Evolutionary conservation across 108 stramenopile genomes (phyloP).

Genomic region (Pseudonitzschia multiseries): DNA sequence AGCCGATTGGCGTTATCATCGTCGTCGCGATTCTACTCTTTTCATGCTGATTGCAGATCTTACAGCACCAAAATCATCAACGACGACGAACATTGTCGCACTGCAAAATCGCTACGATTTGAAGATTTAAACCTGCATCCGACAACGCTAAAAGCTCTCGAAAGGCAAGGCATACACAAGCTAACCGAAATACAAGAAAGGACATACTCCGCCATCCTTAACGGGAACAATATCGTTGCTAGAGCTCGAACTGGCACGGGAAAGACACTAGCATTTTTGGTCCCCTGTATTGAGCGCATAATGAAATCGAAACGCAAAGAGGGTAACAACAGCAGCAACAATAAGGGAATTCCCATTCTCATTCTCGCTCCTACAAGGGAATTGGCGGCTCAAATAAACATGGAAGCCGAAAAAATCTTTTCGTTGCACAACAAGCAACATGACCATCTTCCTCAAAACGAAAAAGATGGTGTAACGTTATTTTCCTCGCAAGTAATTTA

Average conservation of each 20-base stretch:
- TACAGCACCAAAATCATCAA: neutral
- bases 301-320: constrained; percentile 21
- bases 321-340: neutral
- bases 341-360: constrained; percentile 49
- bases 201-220: constrained; percentile 64
- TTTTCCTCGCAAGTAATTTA: constrained; percentile 55
- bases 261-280: constrained; percentile 98
- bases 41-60: neutral
- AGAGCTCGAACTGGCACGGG: constrained; percentile 95
- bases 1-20: neutral
- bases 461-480: neutral
- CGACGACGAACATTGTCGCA: too few relatives aligned
- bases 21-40: neutral
- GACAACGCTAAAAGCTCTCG: constrained; percentile 30
- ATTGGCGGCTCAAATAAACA: constrained; percentile 87
- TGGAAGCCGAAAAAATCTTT: constrained; percentile 66
- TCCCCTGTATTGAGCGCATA: constrained; percentile 76
- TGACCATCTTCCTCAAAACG: neutral
- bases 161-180: constrained; percentile 34
- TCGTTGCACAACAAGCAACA: constrained; percentile 25
- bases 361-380: constrained; percentile 93
- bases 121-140: constrained; percentile 36
- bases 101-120: constrained; percentile 21
- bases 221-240: constrained; percentile 78
- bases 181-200: constrained; percentile 93